phyloP scores from a whole-genome alignment of 768 basidiomycete genomes.

The Kwoniella bestiolae region DNA sequence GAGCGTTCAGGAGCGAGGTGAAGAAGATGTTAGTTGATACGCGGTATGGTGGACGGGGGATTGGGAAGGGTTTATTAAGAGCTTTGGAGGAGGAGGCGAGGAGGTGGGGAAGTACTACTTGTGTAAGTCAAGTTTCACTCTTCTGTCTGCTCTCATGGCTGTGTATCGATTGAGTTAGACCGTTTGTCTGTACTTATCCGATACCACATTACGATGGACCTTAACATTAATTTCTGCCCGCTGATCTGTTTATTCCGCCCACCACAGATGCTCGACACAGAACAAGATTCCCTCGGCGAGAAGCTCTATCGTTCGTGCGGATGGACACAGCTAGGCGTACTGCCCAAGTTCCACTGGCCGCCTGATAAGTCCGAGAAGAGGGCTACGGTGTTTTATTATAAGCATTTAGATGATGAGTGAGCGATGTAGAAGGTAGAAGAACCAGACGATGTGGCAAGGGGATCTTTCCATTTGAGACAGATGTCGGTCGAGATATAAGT shows the following conservation, averaged over 20 bases:
- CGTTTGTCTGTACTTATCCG: no score
- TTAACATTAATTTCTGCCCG: no score
- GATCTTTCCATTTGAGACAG: no score
- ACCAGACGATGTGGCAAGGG: neutral
- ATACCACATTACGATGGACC: no score
- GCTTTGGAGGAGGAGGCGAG: conserved; percentile 13
- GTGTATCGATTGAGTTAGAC: no score
- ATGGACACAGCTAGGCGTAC: conserved; percentile 8
- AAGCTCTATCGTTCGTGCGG: conserved; percentile 6
- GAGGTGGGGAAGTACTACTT: conserved; percentile 9
- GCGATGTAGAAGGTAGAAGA: no score
- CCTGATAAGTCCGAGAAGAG: conserved; percentile 19
- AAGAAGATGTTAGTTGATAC: conserved; percentile 20
- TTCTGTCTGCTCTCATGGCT: no score
- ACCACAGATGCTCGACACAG: conserved; percentile 19
- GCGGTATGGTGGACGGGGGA: conserved; percentile 16
- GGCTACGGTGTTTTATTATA: conserved; percentile 12
- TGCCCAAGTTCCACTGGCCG: conserved; percentile 9
- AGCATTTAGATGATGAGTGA: conserved; percentile 1
- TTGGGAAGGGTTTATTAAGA: conserved; percentile 3
- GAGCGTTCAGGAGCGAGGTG: conserved; percentile 13
- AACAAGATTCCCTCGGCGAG: conserved; percentile 8
- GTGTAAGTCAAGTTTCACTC: conserved; percentile 21
- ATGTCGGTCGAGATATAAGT: no score
- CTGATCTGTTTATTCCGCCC: no score